Base-by-base conservation (phyloP, 306 rosid genomes). In the Castanea crenata region DNA sequence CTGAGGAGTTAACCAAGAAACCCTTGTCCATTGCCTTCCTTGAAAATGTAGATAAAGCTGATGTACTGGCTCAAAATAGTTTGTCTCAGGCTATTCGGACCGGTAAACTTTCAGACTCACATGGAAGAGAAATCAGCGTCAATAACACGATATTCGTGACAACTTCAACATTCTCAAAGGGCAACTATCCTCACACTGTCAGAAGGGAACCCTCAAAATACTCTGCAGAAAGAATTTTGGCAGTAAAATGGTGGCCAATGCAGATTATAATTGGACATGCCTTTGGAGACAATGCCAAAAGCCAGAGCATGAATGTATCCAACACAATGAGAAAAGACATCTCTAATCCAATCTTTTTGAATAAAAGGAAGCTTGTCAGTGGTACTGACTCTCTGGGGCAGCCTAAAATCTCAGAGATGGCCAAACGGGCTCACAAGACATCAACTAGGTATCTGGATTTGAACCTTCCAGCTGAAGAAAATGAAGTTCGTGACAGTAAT, bases 381-480 rank as follows among this genome's bases (percentile, higher is more conserved):
- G 86, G 69, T 20, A 16, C 67, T 41, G 89, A 85, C 81, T 67
- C 84, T 86, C 84, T 76, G 57, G 76, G 80, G 77, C 91, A 71
- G 19, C 85, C 82, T 44, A 73, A 75, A 74, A 86, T 34, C 86
- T 77, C 92, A 19, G 95, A 89, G 23, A 77, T 55, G 13, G 72
- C 84, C 32, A 93, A 91, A 89, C 87, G 97, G 85, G 90, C 94
- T 32, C 87, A 90, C 72, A 93, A 78, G 59, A 49, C 80, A 23
- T 88, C 94, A 23, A 86, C 73, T 25, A 76, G 87, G 83, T 78
- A 55, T 73, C 86, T 93, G 78, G 98, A 95, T 85, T 91, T 95
- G 86, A 95, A 95, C 86, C 93, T 89, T 73, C 98, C 99, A 19
- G 98, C 98, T 3, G 93, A 89, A 80, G 93, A 90, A 34, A 83